A percentile compares a stretch with the other conserved stretches of the same genome.
Conservation (phyloP, 768 basidiomycete species). For the Suillus brevipes region DNA sequence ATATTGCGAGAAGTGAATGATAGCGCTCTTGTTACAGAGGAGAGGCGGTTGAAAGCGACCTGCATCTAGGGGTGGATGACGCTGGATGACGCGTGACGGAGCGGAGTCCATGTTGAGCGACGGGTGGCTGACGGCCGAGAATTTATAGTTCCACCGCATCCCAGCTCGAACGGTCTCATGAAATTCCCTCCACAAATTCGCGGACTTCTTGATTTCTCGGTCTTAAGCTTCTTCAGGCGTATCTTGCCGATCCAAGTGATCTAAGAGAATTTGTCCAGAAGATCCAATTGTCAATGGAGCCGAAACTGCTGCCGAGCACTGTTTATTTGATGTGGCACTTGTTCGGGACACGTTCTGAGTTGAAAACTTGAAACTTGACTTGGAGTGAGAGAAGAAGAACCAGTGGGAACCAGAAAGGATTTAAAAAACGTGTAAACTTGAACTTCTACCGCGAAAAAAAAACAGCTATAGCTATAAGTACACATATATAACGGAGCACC, state of each 20-base stretch:
- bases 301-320: neutral
- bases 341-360: neutral
- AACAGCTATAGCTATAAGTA: constrained; percentile 24
- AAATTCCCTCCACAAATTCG: neutral
- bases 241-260: neutral
- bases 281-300: neutral
- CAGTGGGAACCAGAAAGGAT: neutral
- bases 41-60: constrained; percentile 1
- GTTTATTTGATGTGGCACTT: neutral
- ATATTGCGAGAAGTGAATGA: constrained; percentile 1
- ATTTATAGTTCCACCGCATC: neutral
- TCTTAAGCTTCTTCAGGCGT: constrained; percentile 1
- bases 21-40: neutral
- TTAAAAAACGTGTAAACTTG: neutral
- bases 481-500: constrained; percentile 19
- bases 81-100: no score
- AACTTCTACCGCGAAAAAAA: neutral
- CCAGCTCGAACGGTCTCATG: neutral
- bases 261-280: neutral
- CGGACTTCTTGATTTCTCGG: neutral
- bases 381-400: neutral
- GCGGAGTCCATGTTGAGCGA: neutral
- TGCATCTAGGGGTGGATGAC: neutral
- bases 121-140: neutral
- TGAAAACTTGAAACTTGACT: neutral